Percentiles rank a stretch among this genome's conserved stretches.
Conservation (phyloP, 2,329 filamentous ascomycete genomes). For the Fusarium longipes region DNA sequence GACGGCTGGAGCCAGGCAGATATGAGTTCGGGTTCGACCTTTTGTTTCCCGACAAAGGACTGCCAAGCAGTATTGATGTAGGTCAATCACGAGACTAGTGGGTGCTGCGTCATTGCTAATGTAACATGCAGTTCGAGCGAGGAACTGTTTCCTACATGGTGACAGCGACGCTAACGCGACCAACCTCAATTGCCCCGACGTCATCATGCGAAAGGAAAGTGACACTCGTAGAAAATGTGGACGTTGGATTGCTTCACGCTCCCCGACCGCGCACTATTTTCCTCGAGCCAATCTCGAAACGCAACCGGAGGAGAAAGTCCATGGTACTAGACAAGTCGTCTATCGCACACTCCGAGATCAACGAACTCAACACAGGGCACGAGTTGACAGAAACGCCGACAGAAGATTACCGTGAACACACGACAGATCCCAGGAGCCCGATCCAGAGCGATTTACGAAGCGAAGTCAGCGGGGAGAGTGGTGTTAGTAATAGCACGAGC, state of each 20-base stretch:
- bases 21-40: conserved; percentile 85
- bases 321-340: conserved; percentile 58
- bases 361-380: conserved; percentile 51
- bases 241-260: conserved; percentile 78
- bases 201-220: conserved; percentile 85
- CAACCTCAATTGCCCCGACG: conserved; percentile 85
- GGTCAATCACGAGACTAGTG: conserved; percentile 50
- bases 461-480: conserved; percentile 77
- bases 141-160: conserved; percentile 93
- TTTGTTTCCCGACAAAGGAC: conserved; percentile 72
- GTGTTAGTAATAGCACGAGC: conserved; percentile 73
- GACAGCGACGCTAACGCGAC: conserved; percentile 88
- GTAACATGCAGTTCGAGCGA: conserved; percentile 80
- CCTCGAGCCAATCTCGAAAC: conserved; percentile 84
- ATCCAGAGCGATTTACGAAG: conserved; percentile 69
- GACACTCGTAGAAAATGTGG: conserved; percentile 82
- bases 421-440: conserved; percentile 55
- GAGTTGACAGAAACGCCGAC: conserved; percentile 55
- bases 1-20: conserved; percentile 76
- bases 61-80: conserved; percentile 97
- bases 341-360: conserved; percentile 56
- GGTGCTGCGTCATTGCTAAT: conserved; percentile 18
- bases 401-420: conserved; percentile 54
- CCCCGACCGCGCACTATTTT: conserved; percentile 87
- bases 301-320: conserved; percentile 71